Evolutionary conservation across 1,284 basidiomycete genomes (phyloP).

Genomic region (Peniophora sp.): DNA sequence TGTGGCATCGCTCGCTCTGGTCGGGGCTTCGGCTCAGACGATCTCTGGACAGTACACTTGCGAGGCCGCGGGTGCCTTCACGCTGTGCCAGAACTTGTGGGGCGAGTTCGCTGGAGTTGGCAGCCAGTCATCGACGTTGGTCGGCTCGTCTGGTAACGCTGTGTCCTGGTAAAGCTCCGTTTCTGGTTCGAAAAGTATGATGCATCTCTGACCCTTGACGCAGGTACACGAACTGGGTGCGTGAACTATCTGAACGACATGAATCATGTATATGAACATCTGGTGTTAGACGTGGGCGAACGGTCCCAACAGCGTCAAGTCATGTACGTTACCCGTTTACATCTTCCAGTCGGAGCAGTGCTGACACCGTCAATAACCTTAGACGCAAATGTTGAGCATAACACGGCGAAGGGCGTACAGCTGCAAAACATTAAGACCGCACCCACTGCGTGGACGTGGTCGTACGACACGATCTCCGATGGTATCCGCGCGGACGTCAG

Average conservation of each 20-base stretch:
- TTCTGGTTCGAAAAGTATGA: too few relatives aligned
- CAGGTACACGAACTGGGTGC: slow-evolving; percentile 37
- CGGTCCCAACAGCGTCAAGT: slow-evolving; percentile 45
- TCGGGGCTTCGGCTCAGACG: slow-evolving; percentile 20
- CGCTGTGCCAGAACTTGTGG: slow-evolving; percentile 53
- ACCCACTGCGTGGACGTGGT: slow-evolving; percentile 45
- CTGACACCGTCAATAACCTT: too few relatives aligned
- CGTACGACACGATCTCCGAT: slow-evolving; percentile 33
- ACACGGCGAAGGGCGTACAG: slow-evolving; percentile 40
- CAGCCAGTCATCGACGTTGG: slow-evolving; percentile 39
- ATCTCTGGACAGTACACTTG: slow-evolving; percentile 39
- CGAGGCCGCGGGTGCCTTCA: slow-evolving; percentile 36
- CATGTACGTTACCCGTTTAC: slow-evolving; percentile 40
- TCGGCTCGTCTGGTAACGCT: slow-evolving; percentile 28
- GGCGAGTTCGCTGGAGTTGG: slow-evolving; percentile 39
- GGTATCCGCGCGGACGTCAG: slow-evolving; percentile 49
- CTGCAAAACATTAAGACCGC: slow-evolving; percentile 33
- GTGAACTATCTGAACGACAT: too few relatives aligned
- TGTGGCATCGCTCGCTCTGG: slow-evolving; percentile 4
- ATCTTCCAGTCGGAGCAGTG: too few relatives aligned
- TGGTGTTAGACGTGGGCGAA: slow-evolving; percentile 52
- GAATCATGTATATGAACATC: too few relatives aligned
- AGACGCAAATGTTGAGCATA: slow-evolving; percentile 40
- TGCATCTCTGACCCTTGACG: too few relatives aligned
- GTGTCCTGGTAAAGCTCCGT: slow-evolving; percentile 32